A percentile compares a stretch with the other conserved stretches of the same genome.
Evolutionary conservation across 495 filamentous ascomycete species (phyloP).

Genomic region (Xylaria telfairii): DNA sequence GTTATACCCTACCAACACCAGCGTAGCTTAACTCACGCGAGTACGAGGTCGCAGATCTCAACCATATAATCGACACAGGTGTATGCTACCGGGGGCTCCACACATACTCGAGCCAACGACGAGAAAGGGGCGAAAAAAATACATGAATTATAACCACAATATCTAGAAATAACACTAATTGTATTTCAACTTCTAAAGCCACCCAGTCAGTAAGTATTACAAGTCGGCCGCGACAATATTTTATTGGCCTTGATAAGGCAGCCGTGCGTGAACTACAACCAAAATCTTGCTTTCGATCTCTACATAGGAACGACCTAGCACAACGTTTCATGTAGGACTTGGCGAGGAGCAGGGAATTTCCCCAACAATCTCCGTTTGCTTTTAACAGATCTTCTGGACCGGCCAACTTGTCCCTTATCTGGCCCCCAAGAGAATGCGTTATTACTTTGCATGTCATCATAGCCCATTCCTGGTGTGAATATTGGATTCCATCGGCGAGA

Average conservation of each 20-base stretch:
- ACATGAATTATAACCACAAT: neutral
- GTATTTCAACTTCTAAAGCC: neutral
- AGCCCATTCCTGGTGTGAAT: too few species aligned
- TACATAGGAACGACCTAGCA: neutral
- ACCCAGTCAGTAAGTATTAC: neutral
- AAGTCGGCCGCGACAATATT: neutral
- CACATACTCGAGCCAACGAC: neutral
- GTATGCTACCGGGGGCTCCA: neutral
- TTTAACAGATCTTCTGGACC: neutral
- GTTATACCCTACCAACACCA: neutral
- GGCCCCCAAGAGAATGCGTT: neutral
- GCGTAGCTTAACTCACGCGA: neutral
- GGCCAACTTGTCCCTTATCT: neutral
- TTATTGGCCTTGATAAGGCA: neutral
- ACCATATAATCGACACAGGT: neutral
- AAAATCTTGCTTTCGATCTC: neutral
- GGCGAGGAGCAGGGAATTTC: neutral
- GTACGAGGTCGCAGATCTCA: neutral
- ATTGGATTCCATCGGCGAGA: too few species aligned
- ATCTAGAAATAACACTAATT: neutral
- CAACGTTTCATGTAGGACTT: neutral
- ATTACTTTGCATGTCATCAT: neutral
- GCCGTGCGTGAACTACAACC: neutral
- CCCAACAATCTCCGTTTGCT: neutral
- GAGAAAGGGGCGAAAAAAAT: neutral